phyloP scores from a whole-genome alignment of 1,284 basidiomycete species.

The Pseudozyma flocculosa region DNA sequence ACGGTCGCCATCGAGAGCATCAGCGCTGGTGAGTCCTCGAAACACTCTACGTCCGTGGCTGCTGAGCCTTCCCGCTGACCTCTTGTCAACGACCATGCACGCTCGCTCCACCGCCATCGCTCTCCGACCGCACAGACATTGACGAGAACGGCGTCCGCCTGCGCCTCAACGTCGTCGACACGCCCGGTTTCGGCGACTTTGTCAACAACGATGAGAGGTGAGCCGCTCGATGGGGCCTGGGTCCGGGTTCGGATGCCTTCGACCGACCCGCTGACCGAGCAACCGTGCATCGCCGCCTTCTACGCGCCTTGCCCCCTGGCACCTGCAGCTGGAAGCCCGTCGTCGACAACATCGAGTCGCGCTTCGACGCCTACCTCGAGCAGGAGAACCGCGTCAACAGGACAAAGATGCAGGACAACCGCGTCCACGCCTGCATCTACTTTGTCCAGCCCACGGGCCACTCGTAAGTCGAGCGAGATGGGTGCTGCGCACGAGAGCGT shows the following conservation, averaged over 20 bases:
- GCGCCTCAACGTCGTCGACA: slow-evolving; percentile 56
- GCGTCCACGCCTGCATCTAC: slow-evolving; percentile 57
- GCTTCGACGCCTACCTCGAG: slow-evolving; percentile 56
- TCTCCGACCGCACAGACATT: slow-evolving; percentile 45
- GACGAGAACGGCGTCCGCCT: slow-evolving; percentile 57
- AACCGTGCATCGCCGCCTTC: too few relatives aligned
- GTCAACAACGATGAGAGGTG: slow-evolving; percentile 56
- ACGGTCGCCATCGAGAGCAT: slow-evolving; percentile 57
- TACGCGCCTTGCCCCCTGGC: too few relatives aligned
- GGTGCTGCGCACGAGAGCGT: too few relatives aligned
- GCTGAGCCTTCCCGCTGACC: too few relatives aligned
- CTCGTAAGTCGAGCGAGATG: slow-evolving; percentile 14
- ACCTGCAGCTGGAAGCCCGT: slow-evolving; percentile 56
- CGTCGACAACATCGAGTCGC: slow-evolving; percentile 56
- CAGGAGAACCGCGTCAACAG: slow-evolving; percentile 57
- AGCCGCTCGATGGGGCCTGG: neutral
- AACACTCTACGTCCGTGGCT: too few relatives aligned
- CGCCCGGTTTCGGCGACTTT: slow-evolving; percentile 56
- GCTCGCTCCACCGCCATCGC: neutral
- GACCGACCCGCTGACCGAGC: neutral
- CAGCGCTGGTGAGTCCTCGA: slow-evolving; percentile 44
- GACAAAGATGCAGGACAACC: slow-evolving; percentile 55
- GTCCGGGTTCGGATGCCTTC: neutral
- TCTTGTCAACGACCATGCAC: too few relatives aligned
- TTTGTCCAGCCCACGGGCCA: slow-evolving; percentile 57